Evolutionary conservation across 306 rosid species (phyloP), one percentile per base, ranked within the genome.

Genomic region (Sindora glabra): DNA sequence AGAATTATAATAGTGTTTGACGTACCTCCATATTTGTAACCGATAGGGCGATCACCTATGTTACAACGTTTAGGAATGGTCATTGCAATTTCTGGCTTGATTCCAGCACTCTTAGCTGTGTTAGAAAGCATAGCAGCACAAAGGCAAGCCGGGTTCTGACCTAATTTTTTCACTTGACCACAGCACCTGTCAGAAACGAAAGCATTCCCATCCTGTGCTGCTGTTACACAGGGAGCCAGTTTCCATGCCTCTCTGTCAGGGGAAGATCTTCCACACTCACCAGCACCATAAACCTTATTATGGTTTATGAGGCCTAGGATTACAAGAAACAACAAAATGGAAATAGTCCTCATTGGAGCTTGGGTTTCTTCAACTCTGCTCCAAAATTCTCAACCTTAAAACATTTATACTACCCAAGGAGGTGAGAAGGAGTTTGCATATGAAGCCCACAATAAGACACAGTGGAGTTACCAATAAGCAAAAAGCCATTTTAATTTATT

Each of bases 51-150:
- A 44, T 78, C 72, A 3, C 42, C 18, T 10, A 84, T 46, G 48
- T 76, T 56, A 13, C 85, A 84, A 18, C 83, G 81, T 70, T 78
- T 78, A 0, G 91, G 83, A 50, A 78, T 81, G 47, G 85, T 85
- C 1, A 81, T 30, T 1, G 83, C 83, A 18, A 79, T 5, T 32
- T 77, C 70, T 32, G 79, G 68, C 6, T 77, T 74, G 13, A 29
- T 62, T 7, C 83, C 80, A 4, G 77, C 19, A 10, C 5, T 52
- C 57, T 42, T 17, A 9, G 86, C 83, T 1, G 77, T 67, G 9
- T 70, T 67, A 0, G 86, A 81, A 56, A 77, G 77, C 77, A 80
- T 60, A 22, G 55, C 70, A 9, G 86, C 83, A 21, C 86, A 81
- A 33, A 77, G 86, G 68, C 83, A 77, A 24, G 45, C 37, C 4